These are phyloP conservation scores for Pythium sukuiense DNA, from an alignment of 352 stramenopile species.

Conservation along the genomic window DNA sequence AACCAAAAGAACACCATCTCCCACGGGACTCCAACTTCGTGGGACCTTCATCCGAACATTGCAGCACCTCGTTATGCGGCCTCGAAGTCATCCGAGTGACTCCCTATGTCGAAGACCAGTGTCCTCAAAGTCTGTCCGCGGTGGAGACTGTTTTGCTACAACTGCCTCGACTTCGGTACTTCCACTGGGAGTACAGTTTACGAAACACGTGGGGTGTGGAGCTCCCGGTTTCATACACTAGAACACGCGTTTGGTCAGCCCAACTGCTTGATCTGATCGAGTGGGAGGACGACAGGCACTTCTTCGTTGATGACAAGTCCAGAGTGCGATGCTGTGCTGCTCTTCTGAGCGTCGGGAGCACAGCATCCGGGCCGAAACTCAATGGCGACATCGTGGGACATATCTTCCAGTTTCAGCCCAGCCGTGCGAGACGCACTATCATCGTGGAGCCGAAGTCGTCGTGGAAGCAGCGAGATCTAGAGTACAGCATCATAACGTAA, in stretches of 20 bases:
- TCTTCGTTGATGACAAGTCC: neutral
- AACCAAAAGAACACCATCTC: no score
- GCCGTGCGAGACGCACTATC: neutral
- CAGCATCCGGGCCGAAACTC: neutral
- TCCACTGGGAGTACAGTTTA: neutral
- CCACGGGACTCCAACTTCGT: no score
- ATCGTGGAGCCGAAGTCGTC: neutral
- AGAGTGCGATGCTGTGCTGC: neutral
- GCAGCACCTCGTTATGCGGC: neutral
- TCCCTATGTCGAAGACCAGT: neutral
- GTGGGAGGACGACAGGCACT: neutral
- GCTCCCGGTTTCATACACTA: neutral
- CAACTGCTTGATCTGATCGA: neutral
- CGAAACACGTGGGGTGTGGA: neutral
- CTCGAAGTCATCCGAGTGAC: neutral
- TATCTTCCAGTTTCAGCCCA: neutral
- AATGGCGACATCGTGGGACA: neutral
- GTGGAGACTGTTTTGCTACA: neutral
- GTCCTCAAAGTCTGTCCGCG: neutral
- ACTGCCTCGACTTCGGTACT: neutral
- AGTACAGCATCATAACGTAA: neutral
- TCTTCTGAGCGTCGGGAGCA: neutral
- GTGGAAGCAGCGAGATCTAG: neutral
- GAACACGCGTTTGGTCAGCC: neutral
- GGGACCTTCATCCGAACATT: neutral